phyloP scores from a whole-genome alignment of 1,284 basidiomycete genomes.

The Volvariella volvacea region DNA sequence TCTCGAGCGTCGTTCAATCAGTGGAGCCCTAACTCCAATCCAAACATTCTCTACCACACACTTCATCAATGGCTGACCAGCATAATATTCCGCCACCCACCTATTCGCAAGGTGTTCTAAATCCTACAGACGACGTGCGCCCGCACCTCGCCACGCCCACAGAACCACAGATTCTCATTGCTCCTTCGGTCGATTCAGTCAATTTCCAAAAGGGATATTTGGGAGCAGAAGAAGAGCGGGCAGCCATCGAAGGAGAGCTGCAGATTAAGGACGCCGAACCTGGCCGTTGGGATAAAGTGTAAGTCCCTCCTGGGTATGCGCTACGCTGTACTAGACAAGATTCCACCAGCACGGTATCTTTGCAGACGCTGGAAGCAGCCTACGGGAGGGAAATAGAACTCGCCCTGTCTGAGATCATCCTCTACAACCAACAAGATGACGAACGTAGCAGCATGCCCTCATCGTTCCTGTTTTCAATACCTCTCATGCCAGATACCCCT shows the following conservation, averaged over 20 bases:
- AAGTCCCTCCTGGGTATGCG: conserved; percentile 25
- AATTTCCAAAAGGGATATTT: conserved; percentile 78
- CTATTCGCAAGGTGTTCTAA: conserved; percentile 31
- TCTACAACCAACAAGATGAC: conserved; percentile 34
- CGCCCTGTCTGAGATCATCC: conserved; percentile 40
- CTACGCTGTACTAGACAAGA: conserved; percentile 13
- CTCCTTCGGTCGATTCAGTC: conserved; percentile 56
- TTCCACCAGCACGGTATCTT: conserved; percentile 47
- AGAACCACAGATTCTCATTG: conserved; percentile 57
- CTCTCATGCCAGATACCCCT: conserved; percentile 64
- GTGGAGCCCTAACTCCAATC: too few species aligned
- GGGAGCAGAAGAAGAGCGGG: conserved; percentile 70
- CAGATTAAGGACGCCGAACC: conserved; percentile 65
- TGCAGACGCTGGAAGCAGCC: conserved; percentile 62
- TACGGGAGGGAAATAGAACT: conserved; percentile 61
- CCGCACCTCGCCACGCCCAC: conserved; percentile 1
- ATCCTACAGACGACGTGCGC: background rate
- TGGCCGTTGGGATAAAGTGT: conserved; percentile 63
- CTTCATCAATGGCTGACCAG: conserved; percentile 27
- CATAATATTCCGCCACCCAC: conserved; percentile 31
- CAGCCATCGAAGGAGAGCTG: conserved; percentile 76
- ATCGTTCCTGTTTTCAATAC: conserved; percentile 70
- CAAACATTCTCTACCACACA: too few species aligned
- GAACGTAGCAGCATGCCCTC: conserved; percentile 39
- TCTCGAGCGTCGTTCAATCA: too few species aligned